Conservation (phyloP, 2,329 filamentous ascomycete species). For the Scedosporium dehoogii region DNA sequence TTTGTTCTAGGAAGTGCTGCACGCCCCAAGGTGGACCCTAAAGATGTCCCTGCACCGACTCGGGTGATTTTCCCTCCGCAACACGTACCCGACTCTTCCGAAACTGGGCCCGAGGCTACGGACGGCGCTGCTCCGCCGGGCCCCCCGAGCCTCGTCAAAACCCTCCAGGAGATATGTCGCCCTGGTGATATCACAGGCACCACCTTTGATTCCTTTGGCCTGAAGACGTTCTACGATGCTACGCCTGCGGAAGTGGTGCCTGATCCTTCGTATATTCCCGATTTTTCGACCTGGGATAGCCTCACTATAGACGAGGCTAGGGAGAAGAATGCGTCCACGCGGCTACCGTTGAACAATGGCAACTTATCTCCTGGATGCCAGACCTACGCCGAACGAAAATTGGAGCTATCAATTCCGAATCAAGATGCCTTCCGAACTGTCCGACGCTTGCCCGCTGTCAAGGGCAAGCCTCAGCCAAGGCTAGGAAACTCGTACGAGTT, state of each 20-base stretch:
- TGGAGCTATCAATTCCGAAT: conserved; percentile 46
- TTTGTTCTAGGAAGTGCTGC: background rate
- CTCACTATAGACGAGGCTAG: conserved; percentile 39
- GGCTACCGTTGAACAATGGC: conserved; percentile 39
- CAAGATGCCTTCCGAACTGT: conserved; percentile 51
- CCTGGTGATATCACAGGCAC: conserved; percentile 35
- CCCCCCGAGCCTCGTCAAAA: conserved; percentile 26
- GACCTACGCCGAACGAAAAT: conserved; percentile 47
- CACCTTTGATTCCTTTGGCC: conserved; percentile 47
- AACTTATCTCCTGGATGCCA: conserved; percentile 46
- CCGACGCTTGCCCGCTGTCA: conserved; percentile 43
- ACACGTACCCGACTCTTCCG: conserved; percentile 15
- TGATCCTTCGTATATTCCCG: conserved; percentile 40
- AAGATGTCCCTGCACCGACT: conserved; percentile 47
- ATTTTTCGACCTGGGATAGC: conserved; percentile 41
- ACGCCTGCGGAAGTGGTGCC: conserved; percentile 41
- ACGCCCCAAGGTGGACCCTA: conserved; percentile 26
- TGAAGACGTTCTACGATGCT: conserved; percentile 43
- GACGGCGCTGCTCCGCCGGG: background rate
- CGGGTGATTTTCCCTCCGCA: conserved; percentile 37
- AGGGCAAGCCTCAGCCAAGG: conserved; percentile 42
- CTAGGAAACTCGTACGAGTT: conserved; percentile 58
- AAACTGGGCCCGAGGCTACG: background rate
- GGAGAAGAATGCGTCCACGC: conserved; percentile 37
- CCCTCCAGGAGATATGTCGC: conserved; percentile 45